Evolutionary conservation across 2,329 filamentous ascomycete genomes (phyloP), one percentile per base, ranked within the genome.

Genomic region (Stagonosporopsis cucurbitacearum): DNA sequence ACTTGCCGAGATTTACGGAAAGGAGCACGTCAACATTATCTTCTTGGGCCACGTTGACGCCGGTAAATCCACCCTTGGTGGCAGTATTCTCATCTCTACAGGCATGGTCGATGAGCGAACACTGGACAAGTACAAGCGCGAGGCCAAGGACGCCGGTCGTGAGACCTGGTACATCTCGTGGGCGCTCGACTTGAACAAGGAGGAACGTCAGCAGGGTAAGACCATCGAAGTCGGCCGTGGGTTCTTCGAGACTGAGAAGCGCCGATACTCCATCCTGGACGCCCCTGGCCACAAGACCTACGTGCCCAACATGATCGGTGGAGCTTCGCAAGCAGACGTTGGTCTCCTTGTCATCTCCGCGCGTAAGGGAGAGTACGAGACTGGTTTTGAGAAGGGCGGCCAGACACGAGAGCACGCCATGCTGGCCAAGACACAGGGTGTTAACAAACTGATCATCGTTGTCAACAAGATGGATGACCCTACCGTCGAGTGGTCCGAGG

Each of bases 91-190:
- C 13, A 96, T 95, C 76, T 87, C 87, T 48, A 97, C 94, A 5
- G 95, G 95, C 58, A 99, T 98, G 95, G 95, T 99, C n/a, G 96
- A 99, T 72, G 92, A 99, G 79, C 87, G 95, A 75, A 99, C 95
- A 32, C 86, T 99, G 83, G 95, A 99, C 50, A 99, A 99, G 80
- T 96, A 96, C 83, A 73, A 75, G 63, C 87, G 86, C 67, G 96
- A 99, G 71, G 94, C 95, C 46, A 98, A 96, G 82, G 95, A 98
- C 11, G 84, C 95, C 63, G 95, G 95, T 49, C 90, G 93, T 81
- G 95, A 98, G 80, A 96, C 94, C 3, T 99, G 95, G 95, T 99
- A 98, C 77, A 84, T 99, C 20, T 99, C 95, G 39, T 99, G 96
- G 95, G 96, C 93, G 59, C 85, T 99, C 68, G 95, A 99, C 84